Base-by-base conservation (phyloP, 2,329 filamentous ascomycete genomes). In the Talaromyces sp. region DNA sequence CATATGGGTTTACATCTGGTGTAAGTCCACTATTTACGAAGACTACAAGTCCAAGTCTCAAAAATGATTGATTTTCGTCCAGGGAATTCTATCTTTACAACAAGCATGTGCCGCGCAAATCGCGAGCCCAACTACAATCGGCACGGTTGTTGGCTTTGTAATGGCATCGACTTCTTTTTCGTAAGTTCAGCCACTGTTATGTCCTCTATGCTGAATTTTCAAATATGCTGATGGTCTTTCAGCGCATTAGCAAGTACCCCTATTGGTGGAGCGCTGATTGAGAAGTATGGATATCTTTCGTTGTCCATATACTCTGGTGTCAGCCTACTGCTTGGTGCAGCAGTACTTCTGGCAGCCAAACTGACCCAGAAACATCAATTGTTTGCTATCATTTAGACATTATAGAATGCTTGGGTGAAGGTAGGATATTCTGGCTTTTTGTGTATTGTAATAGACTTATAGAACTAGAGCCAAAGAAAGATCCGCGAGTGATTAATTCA, bases 1-100 rank as follows among this genome's bases (percentile, higher is more conserved):
- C 76, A 0, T 83, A 82, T 68, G 81, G 82, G 0, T 83, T 84
- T 65, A 72, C 75, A 0, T 83, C 80, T 2, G 81, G 81, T 0
- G 80, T 82, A 63, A 67, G 71, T 24, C 65, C 13, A 10, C 31
- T 16, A 11, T 1, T 14, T 37, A 37, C 5, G 11, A 5, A 16
- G n/a, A 19, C 54, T 1, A 10, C 33, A 39, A 9, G 10, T 1
- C 7, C 7, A 22, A 22, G 5, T 1, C 7, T 24, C 1, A 31
- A 14, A 13, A 22, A 3, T 35, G 19, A 33, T 16, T 41, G 35
- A 27, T 3, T 37, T 22, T n/a, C 3, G 13, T 10, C 24, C 0
- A 83, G 80, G 80, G 78, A 0, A 80, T 84, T 35, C 67, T 84
- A 31, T 81, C 79, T 58, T 73, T 84, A 0, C 82, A 84, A 49